Percentiles rank a stretch among this genome's conserved stretches.
Conservation (phyloP, 257 asterid genomes). For the Ilex asprella region DNA sequence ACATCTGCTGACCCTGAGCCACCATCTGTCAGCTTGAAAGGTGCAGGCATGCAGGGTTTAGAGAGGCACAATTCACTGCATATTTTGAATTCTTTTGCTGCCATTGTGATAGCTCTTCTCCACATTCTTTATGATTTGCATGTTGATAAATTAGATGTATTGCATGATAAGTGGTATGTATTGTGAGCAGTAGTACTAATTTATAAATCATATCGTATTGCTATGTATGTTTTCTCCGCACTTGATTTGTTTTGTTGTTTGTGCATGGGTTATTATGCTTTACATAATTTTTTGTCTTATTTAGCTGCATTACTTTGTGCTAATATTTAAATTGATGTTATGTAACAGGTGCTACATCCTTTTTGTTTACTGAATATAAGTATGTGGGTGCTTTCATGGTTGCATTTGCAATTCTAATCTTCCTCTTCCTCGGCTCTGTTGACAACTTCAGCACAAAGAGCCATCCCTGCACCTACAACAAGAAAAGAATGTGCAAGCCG, state of each 20-base stretch:
- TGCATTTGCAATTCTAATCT: slow-evolving; percentile 83
- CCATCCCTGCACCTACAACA: slow-evolving; percentile 33
- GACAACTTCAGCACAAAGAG: slow-evolving; percentile 71
- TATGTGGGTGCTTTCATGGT: slow-evolving; percentile 85
- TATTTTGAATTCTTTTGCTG: no score
- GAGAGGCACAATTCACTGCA: no score
- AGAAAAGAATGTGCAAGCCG: slow-evolving; percentile 30
- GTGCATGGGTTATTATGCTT: not conserved
- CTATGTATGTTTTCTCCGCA: not conserved
- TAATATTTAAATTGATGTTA: slow-evolving; percentile 1
- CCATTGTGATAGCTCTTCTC: no score
- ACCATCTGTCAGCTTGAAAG: no score
- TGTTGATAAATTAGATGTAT: no score
- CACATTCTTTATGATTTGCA: no score
- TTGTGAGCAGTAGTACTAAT: no score
- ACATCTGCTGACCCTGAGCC: no score
- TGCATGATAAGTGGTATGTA: no score
- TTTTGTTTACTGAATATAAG: slow-evolving; percentile 66
- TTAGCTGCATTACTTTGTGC: not conserved
- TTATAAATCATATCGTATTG: not conserved
- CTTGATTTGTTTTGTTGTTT: not conserved
- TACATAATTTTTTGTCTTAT: not conserved
- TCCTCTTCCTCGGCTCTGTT: slow-evolving; percentile 87
- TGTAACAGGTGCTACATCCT: slow-evolving; percentile 78
- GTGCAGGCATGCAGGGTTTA: no score